Base-by-base conservation (phyloP, 1,284 basidiomycete species). In the Melampsora americana region DNA sequence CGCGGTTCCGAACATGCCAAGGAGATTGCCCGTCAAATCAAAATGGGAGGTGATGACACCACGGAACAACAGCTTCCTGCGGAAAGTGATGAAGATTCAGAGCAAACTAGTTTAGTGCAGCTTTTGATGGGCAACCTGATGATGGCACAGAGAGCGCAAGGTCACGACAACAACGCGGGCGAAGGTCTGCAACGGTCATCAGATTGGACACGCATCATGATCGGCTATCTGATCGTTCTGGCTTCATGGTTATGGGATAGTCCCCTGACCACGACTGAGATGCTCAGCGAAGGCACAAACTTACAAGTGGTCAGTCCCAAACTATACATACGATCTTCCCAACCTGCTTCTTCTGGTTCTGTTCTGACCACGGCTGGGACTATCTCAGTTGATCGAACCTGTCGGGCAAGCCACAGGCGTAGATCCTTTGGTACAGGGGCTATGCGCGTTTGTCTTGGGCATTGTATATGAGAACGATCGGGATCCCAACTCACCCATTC, bases 191-290 rank as follows among this genome's bases (percentile, higher is more conserved):
- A 85, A 66, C 89, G 91, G 79, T 85, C 86, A 5, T 84, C 88
- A 72, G 93, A 95, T 79, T 98, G 94, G 93, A 92, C 93, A 78
- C 86, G 93, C 77, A 85, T 97, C 77, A 89, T 94, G 81, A 89
- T 92, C 5, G 91, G 90, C 0, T 95, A 97, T 82, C 85, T 98
- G 59, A 88, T 89, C 53, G 83, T 96, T 64, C 85, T 99, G 26
- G 87, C 88, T 20, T 91, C 92, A 70, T 99, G 95, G 95, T 85
- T 97, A n/a, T 97, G 94, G 93, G 94, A 98, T 80, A 93, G 95
- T 79, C 90, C 93, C 0, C 87, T 86, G 70, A 90, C 91, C 0
- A 93, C 97, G 62, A 87, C 89, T 73, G 94, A 93, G 82, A 95
- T 98, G 81, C 85, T 99, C 77, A 90, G 92, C 70, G 87, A 88